phyloP scores from a whole-genome alignment of 208 protist genomes.

The Borovskyia barvae region DNA sequence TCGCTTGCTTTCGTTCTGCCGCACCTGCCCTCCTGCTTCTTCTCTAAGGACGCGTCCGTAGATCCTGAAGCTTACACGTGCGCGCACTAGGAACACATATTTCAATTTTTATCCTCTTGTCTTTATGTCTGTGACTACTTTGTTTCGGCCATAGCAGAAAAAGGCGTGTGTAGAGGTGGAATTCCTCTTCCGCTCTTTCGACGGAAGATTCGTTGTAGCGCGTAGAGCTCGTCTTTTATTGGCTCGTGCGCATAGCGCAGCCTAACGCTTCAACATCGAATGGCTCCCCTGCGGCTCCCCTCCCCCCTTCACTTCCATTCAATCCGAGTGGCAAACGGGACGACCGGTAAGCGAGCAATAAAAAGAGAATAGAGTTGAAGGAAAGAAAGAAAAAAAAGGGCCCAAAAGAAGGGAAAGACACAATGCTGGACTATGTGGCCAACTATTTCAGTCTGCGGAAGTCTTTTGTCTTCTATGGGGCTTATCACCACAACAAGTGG shows the following conservation, averaged over 20 bases:
- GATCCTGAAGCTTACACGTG: not conserved
- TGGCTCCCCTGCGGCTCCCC: no score
- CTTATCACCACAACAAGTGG: conserved; percentile 56
- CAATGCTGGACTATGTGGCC: conserved; percentile 32
- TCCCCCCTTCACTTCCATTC: no score
- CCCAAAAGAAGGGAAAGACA: conserved; percentile 1
- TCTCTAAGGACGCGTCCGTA: not conserved
- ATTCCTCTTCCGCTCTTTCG: no score
- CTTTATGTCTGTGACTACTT: conserved; percentile 4
- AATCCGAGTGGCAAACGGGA: no score
- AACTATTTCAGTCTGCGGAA: conserved; percentile 65
- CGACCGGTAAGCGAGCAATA: no score
- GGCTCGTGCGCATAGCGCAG: no score
- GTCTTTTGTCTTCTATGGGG: conserved; percentile 71
- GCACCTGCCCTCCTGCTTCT: not conserved
- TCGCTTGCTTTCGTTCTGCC: not conserved
- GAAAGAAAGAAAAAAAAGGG: not conserved
- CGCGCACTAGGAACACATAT: not conserved
- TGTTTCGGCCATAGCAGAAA: no score
- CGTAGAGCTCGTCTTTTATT: no score
- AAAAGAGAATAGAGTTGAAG: no score
- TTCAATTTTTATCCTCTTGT: conserved; percentile 3
- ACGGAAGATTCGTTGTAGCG: no score
- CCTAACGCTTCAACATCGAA: no score
- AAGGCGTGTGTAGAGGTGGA: no score